These are phyloP conservation scores for Xylariaceae sp. DNA, from an alignment of 2,329 filamentous ascomycete genomes.

Conservation along the genomic window DNA sequence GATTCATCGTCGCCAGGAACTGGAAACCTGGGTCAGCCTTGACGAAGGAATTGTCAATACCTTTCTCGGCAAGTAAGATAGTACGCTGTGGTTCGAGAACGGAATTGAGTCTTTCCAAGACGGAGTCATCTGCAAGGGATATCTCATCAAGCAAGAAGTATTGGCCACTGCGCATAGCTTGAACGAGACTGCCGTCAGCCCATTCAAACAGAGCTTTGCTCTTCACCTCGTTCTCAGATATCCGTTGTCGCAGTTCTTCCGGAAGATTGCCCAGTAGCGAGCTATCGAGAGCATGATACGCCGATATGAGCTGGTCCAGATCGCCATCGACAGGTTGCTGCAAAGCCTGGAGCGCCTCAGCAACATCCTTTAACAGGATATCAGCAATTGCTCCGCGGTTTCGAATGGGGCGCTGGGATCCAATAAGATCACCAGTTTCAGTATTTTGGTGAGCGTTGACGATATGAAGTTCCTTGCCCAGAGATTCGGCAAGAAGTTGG, in stretches of 20 bases:
- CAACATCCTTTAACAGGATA: slow-evolving; percentile 58
- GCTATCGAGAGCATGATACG: slow-evolving; percentile 51
- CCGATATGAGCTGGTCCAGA: slow-evolving; percentile 52
- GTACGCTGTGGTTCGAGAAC: slow-evolving; percentile 85
- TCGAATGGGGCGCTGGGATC: slow-evolving; percentile 84
- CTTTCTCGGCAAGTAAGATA: slow-evolving; percentile 89
- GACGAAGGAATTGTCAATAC: slow-evolving; percentile 74
- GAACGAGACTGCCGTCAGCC: slow-evolving; percentile 88
- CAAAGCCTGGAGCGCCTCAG: slow-evolving; percentile 39
- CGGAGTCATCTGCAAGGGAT: slow-evolving; percentile 94
- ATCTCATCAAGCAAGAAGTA: slow-evolving; percentile 97
- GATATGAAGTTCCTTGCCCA: slow-evolving; percentile 71
- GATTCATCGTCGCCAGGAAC: slow-evolving; percentile 98
- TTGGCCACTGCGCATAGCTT: slow-evolving; percentile 84
- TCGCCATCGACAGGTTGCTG: slow-evolving; percentile 38
- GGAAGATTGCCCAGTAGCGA: slow-evolving; percentile 44
- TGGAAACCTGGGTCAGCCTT: slow-evolving; percentile 76
- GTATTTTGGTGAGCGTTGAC: slow-evolving; percentile 98
- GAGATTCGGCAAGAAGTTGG: slow-evolving; percentile 80
- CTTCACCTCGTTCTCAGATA: slow-evolving; percentile 50
- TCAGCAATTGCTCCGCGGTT: slow-evolving; percentile 73
- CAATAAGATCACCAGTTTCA: slow-evolving; percentile 94
- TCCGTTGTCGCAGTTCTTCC: slow-evolving; percentile 41
- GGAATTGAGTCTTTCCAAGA: slow-evolving; percentile 92
- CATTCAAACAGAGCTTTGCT: slow-evolving; percentile 90